Evolutionary conservation across 1,284 basidiomycete species (phyloP).

Genomic region (Crocinoboletus sp.): DNA sequence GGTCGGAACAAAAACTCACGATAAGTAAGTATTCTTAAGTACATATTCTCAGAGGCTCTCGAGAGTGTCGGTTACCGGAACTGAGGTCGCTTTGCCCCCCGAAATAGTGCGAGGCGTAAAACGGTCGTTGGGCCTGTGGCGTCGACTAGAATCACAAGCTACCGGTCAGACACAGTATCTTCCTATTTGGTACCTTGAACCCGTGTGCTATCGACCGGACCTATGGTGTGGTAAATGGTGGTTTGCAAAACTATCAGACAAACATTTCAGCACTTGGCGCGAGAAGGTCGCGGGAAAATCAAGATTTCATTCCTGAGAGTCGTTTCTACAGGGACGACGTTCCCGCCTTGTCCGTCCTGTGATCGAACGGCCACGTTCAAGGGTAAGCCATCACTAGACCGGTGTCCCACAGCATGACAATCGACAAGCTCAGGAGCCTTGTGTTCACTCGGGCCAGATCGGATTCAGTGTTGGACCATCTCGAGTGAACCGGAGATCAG

Average conservation of each 20-base stretch:
- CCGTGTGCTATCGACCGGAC: too few relatives aligned
- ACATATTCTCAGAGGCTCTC: background rate
- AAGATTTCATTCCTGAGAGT: conserved; percentile 9
- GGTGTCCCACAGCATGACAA: conserved; percentile 5
- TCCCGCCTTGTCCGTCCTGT: conserved; percentile 3
- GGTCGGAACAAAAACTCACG: background rate
- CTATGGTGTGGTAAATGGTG: too few relatives aligned
- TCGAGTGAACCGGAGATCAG: background rate
- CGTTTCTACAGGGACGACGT: conserved; percentile 8
- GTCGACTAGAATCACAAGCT: conserved; percentile 1
- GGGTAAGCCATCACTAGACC: background rate
- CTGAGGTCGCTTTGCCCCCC: conserved; percentile 9
- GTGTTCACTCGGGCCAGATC: background rate
- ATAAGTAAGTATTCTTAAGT: too few relatives aligned
- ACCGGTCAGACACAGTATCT: conserved; percentile 9
- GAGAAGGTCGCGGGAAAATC: conserved; percentile 12
- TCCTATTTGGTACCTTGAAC: conserved; percentile 7
- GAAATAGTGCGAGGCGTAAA: background rate
- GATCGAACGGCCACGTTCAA: conserved; percentile 5
- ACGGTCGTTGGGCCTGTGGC: conserved; percentile 24
- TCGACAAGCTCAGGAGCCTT: background rate
- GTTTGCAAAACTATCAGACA: conserved; percentile 9
- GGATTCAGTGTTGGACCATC: background rate
- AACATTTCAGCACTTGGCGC: conserved; percentile 9
- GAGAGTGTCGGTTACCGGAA: conserved; percentile 2